These are phyloP conservation scores for Colletotrichum tanaceti DNA, from an alignment of 2,329 filamentous ascomycete species.

Conservation along the genomic window DNA sequence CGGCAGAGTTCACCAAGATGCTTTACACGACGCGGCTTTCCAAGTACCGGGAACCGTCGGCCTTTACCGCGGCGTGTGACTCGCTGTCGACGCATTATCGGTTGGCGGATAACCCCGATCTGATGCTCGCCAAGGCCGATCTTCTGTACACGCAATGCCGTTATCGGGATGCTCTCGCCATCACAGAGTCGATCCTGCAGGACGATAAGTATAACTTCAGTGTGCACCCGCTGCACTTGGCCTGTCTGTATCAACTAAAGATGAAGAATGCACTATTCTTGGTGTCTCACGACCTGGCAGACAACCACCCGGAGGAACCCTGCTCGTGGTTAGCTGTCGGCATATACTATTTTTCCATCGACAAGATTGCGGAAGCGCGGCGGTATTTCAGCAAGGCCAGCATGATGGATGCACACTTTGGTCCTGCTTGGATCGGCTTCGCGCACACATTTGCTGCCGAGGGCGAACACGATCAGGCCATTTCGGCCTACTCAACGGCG, in stretches of 20 bases:
- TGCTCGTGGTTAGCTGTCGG: constrained; percentile 95
- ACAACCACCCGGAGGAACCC: constrained; percentile 90
- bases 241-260: constrained; percentile 87
- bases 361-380: constrained; percentile 90
- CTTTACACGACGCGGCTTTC: constrained; percentile 95
- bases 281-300: constrained; percentile 90
- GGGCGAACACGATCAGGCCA: constrained; percentile 97
- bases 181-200: constrained; percentile 85
- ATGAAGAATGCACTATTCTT: constrained; percentile 91
- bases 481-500: constrained; percentile 96
- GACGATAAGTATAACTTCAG: constrained; percentile 90
- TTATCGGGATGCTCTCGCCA: constrained; percentile 85
- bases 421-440: constrained; percentile 98
- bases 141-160: constrained; percentile 94
- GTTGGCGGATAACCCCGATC: constrained; percentile 85
- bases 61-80: constrained; percentile 87
- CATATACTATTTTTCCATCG: constrained; percentile 91
- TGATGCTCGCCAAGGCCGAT: constrained; percentile 89
- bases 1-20: constrained; percentile 93
- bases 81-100: constrained; percentile 94
- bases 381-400: constrained; percentile 98
- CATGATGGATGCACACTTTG: constrained; percentile 97
- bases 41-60: constrained; percentile 89
- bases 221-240: constrained; percentile 90
- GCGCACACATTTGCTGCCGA: constrained; percentile 98